phyloP scores from a whole-genome alignment of 495 filamentous ascomycete species.

The Tuber melanosporum region DNA sequence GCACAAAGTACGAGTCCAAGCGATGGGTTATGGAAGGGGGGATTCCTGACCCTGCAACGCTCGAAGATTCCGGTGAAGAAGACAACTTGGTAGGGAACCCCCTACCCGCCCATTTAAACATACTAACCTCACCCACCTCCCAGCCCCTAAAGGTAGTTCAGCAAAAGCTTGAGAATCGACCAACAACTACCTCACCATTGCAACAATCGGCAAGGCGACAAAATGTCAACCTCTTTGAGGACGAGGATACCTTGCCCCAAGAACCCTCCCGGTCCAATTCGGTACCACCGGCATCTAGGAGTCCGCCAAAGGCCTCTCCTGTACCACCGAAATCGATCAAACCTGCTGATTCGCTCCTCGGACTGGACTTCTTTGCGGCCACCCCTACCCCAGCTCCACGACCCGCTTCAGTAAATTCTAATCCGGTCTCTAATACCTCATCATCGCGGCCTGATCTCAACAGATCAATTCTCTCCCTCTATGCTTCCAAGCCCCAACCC shows the following conservation, averaged over 20 bases:
- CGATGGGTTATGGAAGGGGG: slow-evolving; percentile 96
- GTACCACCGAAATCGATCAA: slow-evolving; percentile 62
- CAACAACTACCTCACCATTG: slow-evolving; percentile 42
- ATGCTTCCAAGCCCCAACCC: slow-evolving; percentile 71
- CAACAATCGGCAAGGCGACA: slow-evolving; percentile 42
- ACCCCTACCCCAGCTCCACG: slow-evolving; percentile 57
- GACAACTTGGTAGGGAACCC: slow-evolving; percentile 58
- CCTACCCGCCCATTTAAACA: neutral
- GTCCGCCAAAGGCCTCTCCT: slow-evolving; percentile 56
- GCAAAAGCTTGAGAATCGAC: slow-evolving; percentile 58
- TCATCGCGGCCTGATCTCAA: slow-evolving; percentile 84
- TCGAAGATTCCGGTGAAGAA: slow-evolving; percentile 79
- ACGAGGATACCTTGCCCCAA: slow-evolving; percentile 44
- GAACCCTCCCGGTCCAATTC: slow-evolving; percentile 51
- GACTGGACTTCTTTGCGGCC: slow-evolving; percentile 82
- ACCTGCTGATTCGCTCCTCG: slow-evolving; percentile 77
- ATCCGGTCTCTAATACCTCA: slow-evolving; percentile 31
- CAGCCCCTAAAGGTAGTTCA: slow-evolving; percentile 64
- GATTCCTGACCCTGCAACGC: slow-evolving; percentile 82
- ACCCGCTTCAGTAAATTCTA: slow-evolving; percentile 46
- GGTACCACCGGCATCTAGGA: slow-evolving; percentile 62
- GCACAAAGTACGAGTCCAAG: slow-evolving; percentile 97
- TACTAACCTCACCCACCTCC: slow-evolving; percentile 35
- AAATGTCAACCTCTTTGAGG: slow-evolving; percentile 58
- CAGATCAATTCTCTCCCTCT: slow-evolving; percentile 92